Percentiles rank a stretch among this genome's conserved stretches.
These are phyloP conservation scores for Colletotrichum simmondsii DNA, from an alignment of 2,329 filamentous ascomycete species.

Conservation along the genomic window DNA sequence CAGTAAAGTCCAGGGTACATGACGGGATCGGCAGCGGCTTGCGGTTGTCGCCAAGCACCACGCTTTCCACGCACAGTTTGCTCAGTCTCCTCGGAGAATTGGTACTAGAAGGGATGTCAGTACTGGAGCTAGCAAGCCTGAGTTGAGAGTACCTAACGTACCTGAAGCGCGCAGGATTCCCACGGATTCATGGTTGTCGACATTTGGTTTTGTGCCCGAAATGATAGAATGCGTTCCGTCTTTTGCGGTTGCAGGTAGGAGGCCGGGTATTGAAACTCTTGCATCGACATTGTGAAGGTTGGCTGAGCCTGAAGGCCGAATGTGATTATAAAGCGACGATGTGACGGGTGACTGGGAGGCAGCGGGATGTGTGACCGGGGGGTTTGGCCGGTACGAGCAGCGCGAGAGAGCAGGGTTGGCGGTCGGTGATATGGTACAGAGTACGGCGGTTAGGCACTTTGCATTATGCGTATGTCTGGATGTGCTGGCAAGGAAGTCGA, in stretches of 20 bases:
- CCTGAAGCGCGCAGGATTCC: conserved; percentile 48
- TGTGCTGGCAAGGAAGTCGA: conserved; percentile 6
- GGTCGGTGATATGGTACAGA: background rate
- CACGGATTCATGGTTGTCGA: conserved; percentile 45
- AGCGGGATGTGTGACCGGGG: conserved; percentile 4
- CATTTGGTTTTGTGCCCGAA: conserved; percentile 24
- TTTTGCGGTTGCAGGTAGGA: conserved; percentile 11
- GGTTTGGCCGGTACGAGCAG: background rate
- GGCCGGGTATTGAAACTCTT: conserved; percentile 12
- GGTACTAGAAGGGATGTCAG: conserved; percentile 36
- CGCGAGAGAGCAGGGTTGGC: background rate
- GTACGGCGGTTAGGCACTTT: conserved; percentile 14
- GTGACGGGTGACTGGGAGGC: background rate
- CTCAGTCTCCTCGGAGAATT: conserved; percentile 38
- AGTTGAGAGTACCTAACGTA: conserved; percentile 31
- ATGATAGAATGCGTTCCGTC: conserved; percentile 19
- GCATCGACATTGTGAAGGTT: conserved; percentile 14
- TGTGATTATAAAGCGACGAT: conserved; percentile 19
- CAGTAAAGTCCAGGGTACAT: conserved; percentile 68
- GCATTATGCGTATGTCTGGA: conserved; percentile 18
- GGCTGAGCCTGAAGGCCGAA: background rate
- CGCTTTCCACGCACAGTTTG: conserved; percentile 35
- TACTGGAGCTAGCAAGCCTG: background rate
- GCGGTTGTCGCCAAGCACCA: conserved; percentile 12
- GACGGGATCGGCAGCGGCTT: conserved; percentile 52